Conservation (phyloP, 345 rosid genomes). For the Mangifera indica region DNA sequence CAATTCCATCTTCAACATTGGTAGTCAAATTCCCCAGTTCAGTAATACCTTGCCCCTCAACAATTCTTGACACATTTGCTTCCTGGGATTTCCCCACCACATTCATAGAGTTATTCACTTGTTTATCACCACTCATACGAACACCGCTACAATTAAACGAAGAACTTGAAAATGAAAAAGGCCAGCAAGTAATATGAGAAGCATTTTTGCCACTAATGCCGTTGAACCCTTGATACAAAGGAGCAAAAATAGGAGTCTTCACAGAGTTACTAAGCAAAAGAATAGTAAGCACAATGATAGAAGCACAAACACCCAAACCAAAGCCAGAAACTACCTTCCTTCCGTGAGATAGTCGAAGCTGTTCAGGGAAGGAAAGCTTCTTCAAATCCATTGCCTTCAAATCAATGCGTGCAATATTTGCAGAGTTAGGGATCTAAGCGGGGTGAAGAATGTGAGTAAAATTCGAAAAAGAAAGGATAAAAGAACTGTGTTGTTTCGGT, state of each 20-base stretch:
- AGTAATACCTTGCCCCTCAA: slow-evolving; percentile 13
- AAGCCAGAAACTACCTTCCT: slow-evolving; percentile 48
- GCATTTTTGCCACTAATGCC: slow-evolving; percentile 16
- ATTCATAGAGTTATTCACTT: slow-evolving; percentile 15
- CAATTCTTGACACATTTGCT: slow-evolving; percentile 4
- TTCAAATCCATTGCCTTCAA: slow-evolving; percentile 40
- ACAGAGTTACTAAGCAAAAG: slow-evolving; percentile 46
- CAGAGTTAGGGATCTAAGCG: background rate
- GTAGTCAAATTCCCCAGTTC: slow-evolving; percentile 24
- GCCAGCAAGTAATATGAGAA: slow-evolving; percentile 13
- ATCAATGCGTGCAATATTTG: background rate
- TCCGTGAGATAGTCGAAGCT: slow-evolving; percentile 32
- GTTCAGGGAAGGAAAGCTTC: slow-evolving; percentile 43
- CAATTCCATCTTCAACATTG: slow-evolving; percentile 24
- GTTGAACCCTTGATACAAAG: slow-evolving; percentile 45
- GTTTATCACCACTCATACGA: slow-evolving; percentile 7
- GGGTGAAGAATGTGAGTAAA: background rate
- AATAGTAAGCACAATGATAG: slow-evolving; percentile 42
- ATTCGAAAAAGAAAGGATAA: background rate
- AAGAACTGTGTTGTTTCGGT: background rate
- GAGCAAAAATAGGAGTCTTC: slow-evolving; percentile 35
- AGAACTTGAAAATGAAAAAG: slow-evolving; percentile 27
- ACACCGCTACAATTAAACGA: background rate
- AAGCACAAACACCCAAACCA: slow-evolving; percentile 46
- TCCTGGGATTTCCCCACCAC: slow-evolving; percentile 11